Base-by-base conservation (phyloP, 164 flowering plant species). In the Akebia trifoliata region DNA sequence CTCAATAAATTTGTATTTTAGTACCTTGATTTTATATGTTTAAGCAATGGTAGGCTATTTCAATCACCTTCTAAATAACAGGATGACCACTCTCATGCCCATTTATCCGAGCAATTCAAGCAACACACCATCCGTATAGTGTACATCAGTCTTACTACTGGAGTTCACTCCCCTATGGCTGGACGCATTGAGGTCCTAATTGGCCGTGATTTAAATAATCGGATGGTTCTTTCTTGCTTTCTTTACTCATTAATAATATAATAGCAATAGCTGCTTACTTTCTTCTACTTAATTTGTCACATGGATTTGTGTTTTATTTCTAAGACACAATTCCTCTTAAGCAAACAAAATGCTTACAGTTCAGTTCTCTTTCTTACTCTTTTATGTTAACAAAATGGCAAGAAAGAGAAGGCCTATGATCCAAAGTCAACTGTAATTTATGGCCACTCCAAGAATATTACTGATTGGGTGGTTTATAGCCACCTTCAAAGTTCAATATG, bases 1-100 rank as follows among this genome's bases (percentile, higher is more conserved):
- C 14, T 39, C 4, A n/a, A 1, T 40, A 18, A 40, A 40, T 15
- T 40, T 40, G 15, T 22, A 6, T 2, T 25, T 20, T 15, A 17
- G 1, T 54, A n/a, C 26, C 14, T 21, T 31, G 18, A 12, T 57
- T 44, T 30, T 14, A 21, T 12, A 17, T 18, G 49, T 20, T 20
- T 1, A 21, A 28, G 25, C 37, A 49, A 39, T n/a, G 8, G 6
- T 18, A 29, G 6, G 50, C 37, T 40, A 4, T 30, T 17, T 17
- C 49, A 24, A 18, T 39, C 18, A 28, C 29, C 37, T 52, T 59
- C 54, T 42, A 17, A n/a, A 15, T 56, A n/a, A 61, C 83, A 93
- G 99, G 82, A 86, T 70, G 97, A 87, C 49, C 84, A 80, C 68
- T 80, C 99, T 28, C 99, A 90, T 78, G 78, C 90, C 36, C 81